phyloP scores from a whole-genome alignment of 176 grass and related monocot species.

The Lolium rigidum region DNA sequence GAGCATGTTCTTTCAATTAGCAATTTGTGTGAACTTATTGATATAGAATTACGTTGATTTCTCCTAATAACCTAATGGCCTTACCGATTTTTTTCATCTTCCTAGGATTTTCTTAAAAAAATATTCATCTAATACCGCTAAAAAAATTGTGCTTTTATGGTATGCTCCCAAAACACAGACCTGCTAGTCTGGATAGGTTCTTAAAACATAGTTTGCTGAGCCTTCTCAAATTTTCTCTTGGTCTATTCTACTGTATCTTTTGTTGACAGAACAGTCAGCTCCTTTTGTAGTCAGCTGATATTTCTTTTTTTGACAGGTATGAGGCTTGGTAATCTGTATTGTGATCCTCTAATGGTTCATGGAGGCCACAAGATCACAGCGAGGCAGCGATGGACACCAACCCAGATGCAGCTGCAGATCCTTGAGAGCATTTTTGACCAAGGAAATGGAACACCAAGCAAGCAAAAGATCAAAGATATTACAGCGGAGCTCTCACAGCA shows the following conservation, averaged over 20 bases:
- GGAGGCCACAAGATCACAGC: constrained; percentile 87
- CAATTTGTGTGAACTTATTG: background rate
- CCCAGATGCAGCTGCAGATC: constrained; percentile 92
- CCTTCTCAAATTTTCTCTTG: background rate
- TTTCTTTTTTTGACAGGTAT: constrained; percentile 65
- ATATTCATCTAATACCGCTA: background rate
- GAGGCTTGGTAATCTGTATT: constrained; percentile 79
- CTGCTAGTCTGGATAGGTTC: constrained; percentile 5
- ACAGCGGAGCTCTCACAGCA: constrained; percentile 83
- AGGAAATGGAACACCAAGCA: constrained; percentile 94
- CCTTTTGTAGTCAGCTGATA: constrained; percentile 13
- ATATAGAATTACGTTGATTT: background rate
- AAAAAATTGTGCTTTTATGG: background rate
- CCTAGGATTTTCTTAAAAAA: background rate
- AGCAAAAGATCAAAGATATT: constrained; percentile 97
- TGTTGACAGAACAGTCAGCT: background rate
- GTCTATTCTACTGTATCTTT: background rate
- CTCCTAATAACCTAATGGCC: background rate
- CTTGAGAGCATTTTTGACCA: constrained; percentile 96
- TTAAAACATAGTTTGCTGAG: constrained; percentile 12
- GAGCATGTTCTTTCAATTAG: background rate
- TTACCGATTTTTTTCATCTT: background rate
- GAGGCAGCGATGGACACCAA: constrained; percentile 96
- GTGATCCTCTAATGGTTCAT: constrained; percentile 71
- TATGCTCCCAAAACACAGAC: background rate